Base-by-base conservation (phyloP, 441 rosid species). In the Gossypium trilobum region DNA sequence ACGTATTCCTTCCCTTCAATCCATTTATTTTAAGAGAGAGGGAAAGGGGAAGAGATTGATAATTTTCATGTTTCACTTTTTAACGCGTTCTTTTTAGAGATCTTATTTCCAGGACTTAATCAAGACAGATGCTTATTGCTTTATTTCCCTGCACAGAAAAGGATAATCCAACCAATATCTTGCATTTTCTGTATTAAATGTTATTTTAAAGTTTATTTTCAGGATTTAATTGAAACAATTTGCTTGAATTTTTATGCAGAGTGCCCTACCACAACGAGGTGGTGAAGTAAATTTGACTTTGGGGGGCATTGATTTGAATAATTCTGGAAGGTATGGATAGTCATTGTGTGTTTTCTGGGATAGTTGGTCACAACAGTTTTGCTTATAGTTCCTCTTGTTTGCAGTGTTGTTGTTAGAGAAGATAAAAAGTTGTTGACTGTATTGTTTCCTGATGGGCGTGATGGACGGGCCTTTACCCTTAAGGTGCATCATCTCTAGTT, bases 401-500 rank as follows among this genome's bases (percentile, higher is more conserved):
- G 80, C 91, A 95, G 98, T 63, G 98, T 95, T 75, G 98, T 92
- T 80, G 97, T 92, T 42, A 86, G 98, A 86, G 98, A 91, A 84
- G 98, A 95, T 79, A 95, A 95, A 75, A 95, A 91, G 71, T 81
- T 95, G 75, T 77, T 95, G 80, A 95, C 99, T 61, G 99, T 95
- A 54, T 82, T 95, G 72, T 92, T 95, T 82, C 99, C 99, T 71
- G 97, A 95, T 84, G 99, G 99, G 75, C 95, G 97, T 73, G 99
- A 92, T 85, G 98, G 99, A 46, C 89, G 99, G 84, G 99, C 98
- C 67, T 92, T 95, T 82, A 95, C 98, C 44, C 96, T 95, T 77
- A 95, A 95, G 99, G 99, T 92, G 84, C 78, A 77, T 79, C 65
- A 62, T 67, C 65, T 60, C 36, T 73, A n/a, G 52, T 60, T 76